Conservation (phyloP, 2,329 filamentous ascomycete species). For the Colletotrichum navitas region DNA sequence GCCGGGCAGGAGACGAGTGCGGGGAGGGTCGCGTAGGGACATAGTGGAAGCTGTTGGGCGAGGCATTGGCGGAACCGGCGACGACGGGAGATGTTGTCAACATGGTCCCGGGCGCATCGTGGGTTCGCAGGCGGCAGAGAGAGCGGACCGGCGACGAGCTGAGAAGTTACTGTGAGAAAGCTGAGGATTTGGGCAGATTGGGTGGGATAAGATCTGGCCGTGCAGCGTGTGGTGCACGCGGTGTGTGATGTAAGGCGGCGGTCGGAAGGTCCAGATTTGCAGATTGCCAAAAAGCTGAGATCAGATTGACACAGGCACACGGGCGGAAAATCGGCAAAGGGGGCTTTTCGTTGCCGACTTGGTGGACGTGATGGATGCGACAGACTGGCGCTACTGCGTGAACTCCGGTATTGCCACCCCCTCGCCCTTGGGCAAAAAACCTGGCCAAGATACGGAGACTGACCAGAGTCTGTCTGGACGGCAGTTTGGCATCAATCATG, state of each 20-base stretch:
- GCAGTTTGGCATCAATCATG: slow-evolving; percentile 3
- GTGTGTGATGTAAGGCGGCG: slow-evolving; percentile 6
- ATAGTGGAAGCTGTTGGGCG: slow-evolving; percentile 64
- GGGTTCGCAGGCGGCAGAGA: slow-evolving; percentile 21
- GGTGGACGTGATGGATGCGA: slow-evolving; percentile 4
- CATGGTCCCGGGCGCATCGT: slow-evolving; percentile 68
- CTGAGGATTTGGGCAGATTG: background rate
- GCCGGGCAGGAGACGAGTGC: slow-evolving; percentile 56
- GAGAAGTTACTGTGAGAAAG: slow-evolving; percentile 13
- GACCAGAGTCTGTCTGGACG: slow-evolving; percentile 3
- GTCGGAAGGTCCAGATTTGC: slow-evolving; percentile 30
- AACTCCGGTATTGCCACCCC: background rate
- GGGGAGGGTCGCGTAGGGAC: slow-evolving; percentile 59
- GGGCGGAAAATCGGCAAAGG: slow-evolving; percentile 26
- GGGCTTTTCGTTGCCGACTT: slow-evolving; percentile 17
- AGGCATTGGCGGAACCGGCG: slow-evolving; percentile 65
- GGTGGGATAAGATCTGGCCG: slow-evolving; percentile 3
- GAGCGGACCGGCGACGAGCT: slow-evolving; percentile 14
- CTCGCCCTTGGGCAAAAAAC: background rate
- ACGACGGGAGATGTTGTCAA: slow-evolving; percentile 69
- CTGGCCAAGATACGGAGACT: background rate
- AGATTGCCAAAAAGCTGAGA: slow-evolving; percentile 32
- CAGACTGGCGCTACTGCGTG: background rate
- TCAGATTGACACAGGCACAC: slow-evolving; percentile 12
- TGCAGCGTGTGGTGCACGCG: background rate